Base-by-base conservation (phyloP, 495 filamentous ascomycete species). In the Evansstolkia leycettana region DNA sequence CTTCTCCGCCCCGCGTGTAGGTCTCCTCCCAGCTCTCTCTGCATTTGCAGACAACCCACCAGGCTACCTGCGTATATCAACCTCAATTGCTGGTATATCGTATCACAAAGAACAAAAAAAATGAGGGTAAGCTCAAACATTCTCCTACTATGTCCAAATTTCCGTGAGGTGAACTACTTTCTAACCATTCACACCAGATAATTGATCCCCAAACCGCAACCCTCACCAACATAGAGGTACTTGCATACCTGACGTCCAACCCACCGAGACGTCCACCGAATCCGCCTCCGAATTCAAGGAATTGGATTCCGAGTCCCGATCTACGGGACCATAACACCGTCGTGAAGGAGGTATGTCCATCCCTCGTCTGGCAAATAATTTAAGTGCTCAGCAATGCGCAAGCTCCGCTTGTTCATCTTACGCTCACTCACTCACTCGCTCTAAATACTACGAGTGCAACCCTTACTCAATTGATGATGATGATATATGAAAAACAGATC, bases 171-270 rank as follows among this genome's bases (percentile, higher is more conserved):
- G 20, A 23, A 4, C 20, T 4, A 23, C 20, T 43, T 50, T 49
- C 54, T 17, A 14, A 35, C 28, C n/a, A n/a, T n/a, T n/a, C n/a
- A 26, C 8, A 16, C 6, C 16, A 80, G 70, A 70, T 82, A 31
- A 57, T 81, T 37, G 74, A 78, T 51, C 65, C 74, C 20, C 71
- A 77, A 60, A 66, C 67, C 31, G 73, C 73, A 13, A 64, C 63
- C 32, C 65, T 81, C 53, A 75, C 75, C 44, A 80, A 80, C 50
- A 61, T 74, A 40, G 77, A 82, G 55, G 77, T 82, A 39, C 64
- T 72, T 20, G 50, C 64, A 13, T 75, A 78, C 49, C 47, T 82
- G 34, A 59, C 52, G 0, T 52, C 63, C 19, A 68, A 65, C 35
- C 62, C 64, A 28, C 64, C 62, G 31, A 57, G 59, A 46, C 54